Evolutionary conservation across 176 grass and related monocot genomes (phyloP), one percentile per base, ranked within the genome.

Genomic region (Cenchrus fungigraminus): DNA sequence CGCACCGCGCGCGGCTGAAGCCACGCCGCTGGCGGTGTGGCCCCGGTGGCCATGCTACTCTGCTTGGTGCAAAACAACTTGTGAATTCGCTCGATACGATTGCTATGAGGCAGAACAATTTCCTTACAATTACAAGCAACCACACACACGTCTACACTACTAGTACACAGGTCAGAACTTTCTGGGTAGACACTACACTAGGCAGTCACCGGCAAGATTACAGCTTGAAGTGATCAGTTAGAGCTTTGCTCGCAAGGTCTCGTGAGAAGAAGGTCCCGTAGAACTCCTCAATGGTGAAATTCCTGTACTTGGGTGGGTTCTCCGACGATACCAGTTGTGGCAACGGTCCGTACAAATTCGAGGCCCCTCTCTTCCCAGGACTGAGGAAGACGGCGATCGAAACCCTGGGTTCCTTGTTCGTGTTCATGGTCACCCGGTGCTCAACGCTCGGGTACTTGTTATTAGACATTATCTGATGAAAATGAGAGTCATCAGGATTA

Each of bases 371-470:
- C 65, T 88, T 94, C 31, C 78, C 84, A 52, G 95, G 95, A 54
- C 83, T 94, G 58, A 91, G 91, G 45, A 97, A 97, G 25, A 91
- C 47, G 44, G 70, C 92, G 17, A 92, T 74, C 8, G 95, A 94
- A 71, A 94, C 90, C 72, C 95, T 94, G 8, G 95, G 87, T 64
- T 94, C 80, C 56, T 92, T 71, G 53, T 6, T 28, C 6, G 72
- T 86, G 58, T 86, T 87, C 73, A 91, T 88, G 25, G 93, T 74
- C 52, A 89, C 92, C 59, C 91, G 86, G 75, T 95, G 92, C 78
- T 95, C 89, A 0, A 98, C 95, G 4, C 95, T 98, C 55, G 58
- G 88, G 58, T 93, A 93, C 73, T 90, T 79, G 34, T 93, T 87
- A 15, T 91, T 97, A 19, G 92, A 92, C 67, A 95, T 91, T n/a